phyloP scores from a whole-genome alignment of 2,329 filamentous ascomycete genomes.

The Tolypocladium album region DNA sequence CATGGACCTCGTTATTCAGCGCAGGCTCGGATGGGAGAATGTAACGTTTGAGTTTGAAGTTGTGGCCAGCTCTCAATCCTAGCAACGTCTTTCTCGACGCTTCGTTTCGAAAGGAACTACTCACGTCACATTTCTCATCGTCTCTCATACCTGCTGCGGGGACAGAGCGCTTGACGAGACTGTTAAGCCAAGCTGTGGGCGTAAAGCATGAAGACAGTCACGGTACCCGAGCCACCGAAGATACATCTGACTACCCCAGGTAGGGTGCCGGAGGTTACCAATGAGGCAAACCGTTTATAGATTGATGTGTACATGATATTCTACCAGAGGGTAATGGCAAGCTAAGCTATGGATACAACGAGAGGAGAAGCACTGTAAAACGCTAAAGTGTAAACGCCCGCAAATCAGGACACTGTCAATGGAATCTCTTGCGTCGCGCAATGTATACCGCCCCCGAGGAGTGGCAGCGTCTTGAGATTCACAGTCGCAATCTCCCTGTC shows the following conservation, averaged over 20 bases:
- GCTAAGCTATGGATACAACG: background rate
- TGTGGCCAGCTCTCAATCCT: background rate
- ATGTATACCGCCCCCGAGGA: conserved; percentile 15
- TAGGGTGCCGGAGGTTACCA: too few species aligned
- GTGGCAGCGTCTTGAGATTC: conserved; percentile 7
- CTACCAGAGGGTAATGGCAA: background rate
- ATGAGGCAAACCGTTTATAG: too few species aligned
- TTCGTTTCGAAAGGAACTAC: too few species aligned
- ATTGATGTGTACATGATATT: background rate
- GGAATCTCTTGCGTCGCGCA: conserved; percentile 17
- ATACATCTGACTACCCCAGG: too few species aligned
- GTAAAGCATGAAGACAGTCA: too few species aligned
- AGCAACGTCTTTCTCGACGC: too few species aligned
- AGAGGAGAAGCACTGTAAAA: background rate
- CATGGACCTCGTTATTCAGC: background rate
- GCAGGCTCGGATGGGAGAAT: conserved; percentile 11
- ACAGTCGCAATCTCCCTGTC: conserved; percentile 9
- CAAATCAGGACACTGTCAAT: background rate
- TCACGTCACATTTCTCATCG: too few species aligned
- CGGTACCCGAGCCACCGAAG: too few species aligned
- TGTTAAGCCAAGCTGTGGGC: too few species aligned
- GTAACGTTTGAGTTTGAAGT: conserved; percentile 7
- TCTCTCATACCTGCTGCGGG: too few species aligned
- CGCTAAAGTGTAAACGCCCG: background rate
- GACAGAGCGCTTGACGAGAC: too few species aligned